Evolutionary conservation across 1,284 basidiomycete species (phyloP).

Genomic region (Cryptococcus sp.): DNA sequence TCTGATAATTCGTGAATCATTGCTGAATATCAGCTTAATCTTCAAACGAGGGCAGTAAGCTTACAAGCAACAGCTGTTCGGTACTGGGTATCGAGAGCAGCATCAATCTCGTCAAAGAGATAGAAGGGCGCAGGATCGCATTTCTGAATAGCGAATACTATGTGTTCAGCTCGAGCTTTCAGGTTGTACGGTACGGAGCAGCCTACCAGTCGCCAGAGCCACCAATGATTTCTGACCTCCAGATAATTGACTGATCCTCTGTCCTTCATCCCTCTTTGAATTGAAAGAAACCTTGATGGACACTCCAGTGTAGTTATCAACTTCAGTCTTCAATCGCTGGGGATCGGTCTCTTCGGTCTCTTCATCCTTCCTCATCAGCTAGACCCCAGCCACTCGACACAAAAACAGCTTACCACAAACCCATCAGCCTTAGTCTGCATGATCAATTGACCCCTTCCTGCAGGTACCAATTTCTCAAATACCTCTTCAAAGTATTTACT

Average conservation of each 20-base stretch:
- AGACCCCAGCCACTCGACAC: no score
- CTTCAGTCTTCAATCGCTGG: constrained; percentile 58
- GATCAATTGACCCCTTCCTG: constrained; percentile 81
- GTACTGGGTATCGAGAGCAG: constrained; percentile 96
- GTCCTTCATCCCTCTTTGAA: constrained; percentile 91
- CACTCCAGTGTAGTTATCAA: constrained; percentile 95
- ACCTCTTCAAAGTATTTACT: constrained; percentile 95
- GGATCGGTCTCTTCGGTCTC: constrained; percentile 36
- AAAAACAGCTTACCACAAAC: constrained; percentile 54
- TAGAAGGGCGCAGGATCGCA: constrained; percentile 99
- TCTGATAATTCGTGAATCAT: constrained; percentile 90
- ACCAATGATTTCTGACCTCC: constrained; percentile 98
- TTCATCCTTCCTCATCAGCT: constrained; percentile 40
- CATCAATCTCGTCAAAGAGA: constrained; percentile 99
- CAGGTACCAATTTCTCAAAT: constrained; percentile 95
- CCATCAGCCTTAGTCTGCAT: constrained; percentile 87
- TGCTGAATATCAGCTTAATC: constrained; percentile 50
- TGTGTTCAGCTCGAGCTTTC: neutral
- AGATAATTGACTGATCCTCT: constrained; percentile 93
- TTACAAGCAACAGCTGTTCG: constrained; percentile 89
- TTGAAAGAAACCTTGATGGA: constrained; percentile 97
- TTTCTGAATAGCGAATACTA: constrained; percentile 97
- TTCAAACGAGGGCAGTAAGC: constrained; percentile 31
- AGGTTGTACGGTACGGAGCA: neutral
- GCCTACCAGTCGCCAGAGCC: constrained; percentile 80